Base-by-base conservation (phyloP, 2,329 filamentous ascomycete genomes). In the Monosporascus sp. region DNA sequence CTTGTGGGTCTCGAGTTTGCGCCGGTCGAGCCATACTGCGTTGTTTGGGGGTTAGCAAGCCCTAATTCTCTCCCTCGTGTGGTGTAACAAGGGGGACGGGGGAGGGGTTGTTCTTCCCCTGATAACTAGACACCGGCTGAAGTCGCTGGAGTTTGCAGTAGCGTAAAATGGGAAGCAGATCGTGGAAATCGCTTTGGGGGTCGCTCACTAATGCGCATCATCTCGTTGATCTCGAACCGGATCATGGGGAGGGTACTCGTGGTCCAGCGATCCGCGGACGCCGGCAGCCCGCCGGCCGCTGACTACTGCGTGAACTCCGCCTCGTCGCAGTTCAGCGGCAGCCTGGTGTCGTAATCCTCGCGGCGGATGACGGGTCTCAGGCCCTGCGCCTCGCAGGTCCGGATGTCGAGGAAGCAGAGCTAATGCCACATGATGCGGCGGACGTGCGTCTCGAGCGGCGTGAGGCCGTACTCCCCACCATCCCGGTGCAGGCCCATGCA, bases 401-500 rank as follows among this genome's bases (percentile, higher is more conserved):
- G 78, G 53, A 90, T 80, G 65, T 91, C 88, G 8, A 92, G 75
- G 65, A 89, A 89, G 68, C 86, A 90, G 20, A 92, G 76, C 62
- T 91, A 87, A 65, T 90, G 85, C 88, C 88, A 91, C 37, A 91
- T 76, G 40, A 91, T 72, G 5, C 88, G 81, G 14, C 88, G 81
- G 3, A 90, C 76, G 51, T 91, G 87, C 0, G 83, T 85, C 60
- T 91, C 87, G 3, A 90, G 71, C 0, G 87, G 79, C 3, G 78
- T 81, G 53, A 87, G 77, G 1, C 80, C 82, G 62, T 88, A 90
- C 9, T 79, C 76, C 44, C 82, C 79, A 17, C 86, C 86, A 58
- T 91, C 88, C 8, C 86, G 79, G 64, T 91, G 86, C 18, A 91
- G 71, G 2, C 87, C 86, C 85, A 91, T 89, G 62, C 87, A 90